Evolutionary conservation across 306 rosid species (phyloP).

Genomic region (Dalbergia cultrata): DNA sequence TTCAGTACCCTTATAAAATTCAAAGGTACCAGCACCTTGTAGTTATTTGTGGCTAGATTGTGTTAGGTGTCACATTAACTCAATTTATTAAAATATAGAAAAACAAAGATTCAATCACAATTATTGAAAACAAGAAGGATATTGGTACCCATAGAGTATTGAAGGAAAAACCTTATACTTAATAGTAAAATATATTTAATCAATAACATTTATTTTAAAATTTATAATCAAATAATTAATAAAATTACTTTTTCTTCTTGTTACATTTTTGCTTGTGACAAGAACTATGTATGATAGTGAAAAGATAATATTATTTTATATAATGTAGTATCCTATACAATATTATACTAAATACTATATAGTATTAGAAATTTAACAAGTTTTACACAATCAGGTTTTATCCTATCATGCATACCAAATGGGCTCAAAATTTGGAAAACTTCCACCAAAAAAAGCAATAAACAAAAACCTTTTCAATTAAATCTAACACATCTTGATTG

Average conservation of each 20-base stretch:
- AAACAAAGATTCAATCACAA: too few relatives aligned
- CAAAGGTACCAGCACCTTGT: too few relatives aligned
- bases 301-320: not conserved
- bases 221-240: not conserved
- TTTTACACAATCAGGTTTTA: conserved; percentile 5
- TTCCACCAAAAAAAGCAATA: conserved; percentile 7
- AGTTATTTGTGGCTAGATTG: too few relatives aligned
- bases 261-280: not conserved
- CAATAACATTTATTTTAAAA: not conserved
- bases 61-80: too few relatives aligned
- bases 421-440: conserved; percentile 5
- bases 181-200: too few relatives aligned
- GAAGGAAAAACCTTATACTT: too few relatives aligned
- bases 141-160: too few relatives aligned
- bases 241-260: not conserved
- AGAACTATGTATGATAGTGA: not conserved
- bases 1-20: too few relatives aligned
- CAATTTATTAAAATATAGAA: too few relatives aligned
- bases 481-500: conserved; percentile 97
- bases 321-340: not conserved
- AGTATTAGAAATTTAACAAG: not conserved
- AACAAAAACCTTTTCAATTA: conserved; percentile 89
- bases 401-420: not conserved
- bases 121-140: too few relatives aligned
- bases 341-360: too few relatives aligned